Evolutionary conservation across 2,329 filamentous ascomycete species (phyloP).

Genomic region (Didymella glomerata): DNA sequence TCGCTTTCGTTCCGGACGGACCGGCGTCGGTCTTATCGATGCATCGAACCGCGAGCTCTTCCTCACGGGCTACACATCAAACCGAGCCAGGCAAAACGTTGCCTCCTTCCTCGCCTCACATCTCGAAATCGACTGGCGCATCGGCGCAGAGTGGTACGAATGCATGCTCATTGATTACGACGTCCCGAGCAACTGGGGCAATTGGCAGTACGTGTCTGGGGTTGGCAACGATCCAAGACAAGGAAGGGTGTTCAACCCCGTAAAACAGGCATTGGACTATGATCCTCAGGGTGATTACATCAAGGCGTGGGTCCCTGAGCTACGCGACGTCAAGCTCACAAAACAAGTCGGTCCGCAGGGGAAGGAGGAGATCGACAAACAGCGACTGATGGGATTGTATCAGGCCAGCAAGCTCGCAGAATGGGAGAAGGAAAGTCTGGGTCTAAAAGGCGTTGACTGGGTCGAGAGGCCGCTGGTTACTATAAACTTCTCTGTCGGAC

Average conservation of each 20-base stretch:
- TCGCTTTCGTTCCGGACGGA: conserved; percentile 71
- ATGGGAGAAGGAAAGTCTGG: conserved; percentile 65
- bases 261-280: conserved; percentile 82
- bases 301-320: conserved; percentile 75
- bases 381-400: conserved; percentile 67
- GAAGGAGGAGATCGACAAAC: conserved; percentile 45
- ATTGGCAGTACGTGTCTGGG: conserved; percentile 83
- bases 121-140: conserved; percentile 78
- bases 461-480: conserved; percentile 66
- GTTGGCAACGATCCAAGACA: conserved; percentile 81
- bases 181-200: conserved; percentile 78
- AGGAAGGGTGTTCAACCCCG: conserved; percentile 79
- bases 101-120: conserved; percentile 78
- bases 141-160: conserved; percentile 86
- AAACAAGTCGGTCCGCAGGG: conserved; percentile 26
- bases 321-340: conserved; percentile 60
- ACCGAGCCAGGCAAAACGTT: conserved; percentile 78
- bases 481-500: conserved; percentile 50
- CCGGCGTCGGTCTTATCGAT: conserved; percentile 80
- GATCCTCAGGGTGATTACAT: conserved; percentile 75
- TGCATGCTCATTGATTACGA: conserved; percentile 79
- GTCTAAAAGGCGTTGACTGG: conserved; percentile 68
- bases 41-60: conserved; percentile 78
- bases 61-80: conserved; percentile 80
- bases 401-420: conserved; percentile 72